Evolutionary conservation across 495 filamentous ascomycete species (phyloP).

Genomic region (Penicillium herquei): DNA sequence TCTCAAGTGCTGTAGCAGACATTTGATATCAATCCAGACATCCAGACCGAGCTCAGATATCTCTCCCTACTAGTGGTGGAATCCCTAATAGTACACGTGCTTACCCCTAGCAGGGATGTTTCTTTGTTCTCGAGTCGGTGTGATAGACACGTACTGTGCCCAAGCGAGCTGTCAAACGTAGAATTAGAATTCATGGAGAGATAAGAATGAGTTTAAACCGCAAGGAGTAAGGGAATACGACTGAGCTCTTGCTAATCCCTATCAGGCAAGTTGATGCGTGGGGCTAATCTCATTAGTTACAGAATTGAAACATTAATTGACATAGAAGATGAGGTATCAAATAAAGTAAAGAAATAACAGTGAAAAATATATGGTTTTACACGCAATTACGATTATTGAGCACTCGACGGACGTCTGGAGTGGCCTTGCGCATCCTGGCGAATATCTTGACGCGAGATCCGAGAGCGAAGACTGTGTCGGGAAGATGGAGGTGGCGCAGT

Average conservation of each 20-base stretch:
- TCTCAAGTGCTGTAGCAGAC: no score
- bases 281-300: neutral
- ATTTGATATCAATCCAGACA: no score
- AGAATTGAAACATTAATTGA: neutral
- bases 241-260: neutral
- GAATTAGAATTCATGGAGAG: neutral
- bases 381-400: slow-evolving; percentile 13
- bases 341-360: neutral
- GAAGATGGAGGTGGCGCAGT: slow-evolving; percentile 19
- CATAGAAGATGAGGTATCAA: slow-evolving; percentile 7
- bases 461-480: slow-evolving; percentile 23
- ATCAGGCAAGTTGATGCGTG: neutral
- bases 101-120: no score
- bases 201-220: neutral
- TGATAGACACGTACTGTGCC: no score
- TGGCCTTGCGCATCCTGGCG: neutral
- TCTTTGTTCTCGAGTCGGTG: no score
- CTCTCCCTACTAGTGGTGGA: no score
- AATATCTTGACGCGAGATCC: slow-evolving; percentile 15
- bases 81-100: no score
- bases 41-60: no score
- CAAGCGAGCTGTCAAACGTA: no score
- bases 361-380: neutral
- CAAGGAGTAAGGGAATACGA: slow-evolving; percentile 1
- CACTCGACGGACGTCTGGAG: slow-evolving; percentile 23